Base-by-base conservation (phyloP, 2,329 filamentous ascomycete genomes). In the Aspergillus floridensis region DNA sequence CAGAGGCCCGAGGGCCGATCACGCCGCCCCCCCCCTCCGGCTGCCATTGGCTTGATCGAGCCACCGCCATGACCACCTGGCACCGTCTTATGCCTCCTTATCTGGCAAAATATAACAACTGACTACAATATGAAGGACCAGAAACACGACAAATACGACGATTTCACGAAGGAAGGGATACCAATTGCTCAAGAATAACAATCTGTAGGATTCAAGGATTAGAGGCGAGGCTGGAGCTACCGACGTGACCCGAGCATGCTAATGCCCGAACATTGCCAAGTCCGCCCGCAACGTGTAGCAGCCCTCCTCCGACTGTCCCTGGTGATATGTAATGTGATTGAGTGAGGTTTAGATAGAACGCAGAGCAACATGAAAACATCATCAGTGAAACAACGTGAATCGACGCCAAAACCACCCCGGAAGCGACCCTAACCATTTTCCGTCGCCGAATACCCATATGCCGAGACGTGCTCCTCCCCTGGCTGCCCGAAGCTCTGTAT, bases 351-450 rank as follows among this genome's bases (percentile, higher is more conserved):
- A 44, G 11, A 44, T 55, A 48, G 29, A 47, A 48, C 31, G n/a
- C 26, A 46, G 44, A 31, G 32, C 26, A 64, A 58, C 52, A 63
- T 53, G 58, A 57, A 57, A 53, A 60, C 21, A 51, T 41, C 56
- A 61, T 49, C 49, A 66, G 59, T 21, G 35, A 59, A 61, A 68
- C 54, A 65, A 68, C 65, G 63, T 65, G 65, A 61, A 70, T 74
- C 68, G 75, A 77, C 75, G 72, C 69, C 74, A 6, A 71, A 63
- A 78, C 76, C 76, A 74, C 76, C 76, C 76, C 76, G 74, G 76
- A 77, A 75, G 76, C 76, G 74, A 77, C 76, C 76, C 76, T 78
- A 77, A 64, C 72, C 74, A 78, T 67, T 68, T 66, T 78, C 76
- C 76, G 65, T 76, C 76, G 71, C 75, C 76, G 76, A 60, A 52